These are phyloP conservation scores for Mortierella sp. DNA, from an alignment of 371 early-diverging fungal species.

Conservation along the genomic window DNA sequence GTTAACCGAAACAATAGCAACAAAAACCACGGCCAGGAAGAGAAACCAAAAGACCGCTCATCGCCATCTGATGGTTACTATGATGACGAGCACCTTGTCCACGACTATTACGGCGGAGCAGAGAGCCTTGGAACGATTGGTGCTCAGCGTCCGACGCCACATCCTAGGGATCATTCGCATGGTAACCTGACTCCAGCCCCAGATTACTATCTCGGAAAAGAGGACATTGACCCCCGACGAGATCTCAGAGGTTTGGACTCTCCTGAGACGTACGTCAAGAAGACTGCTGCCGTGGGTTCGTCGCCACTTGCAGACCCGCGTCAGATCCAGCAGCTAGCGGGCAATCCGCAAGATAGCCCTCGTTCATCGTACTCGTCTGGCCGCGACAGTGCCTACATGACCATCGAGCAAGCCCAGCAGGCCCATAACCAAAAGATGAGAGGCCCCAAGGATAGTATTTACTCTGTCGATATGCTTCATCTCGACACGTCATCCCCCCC, in stretches of 20 bases:
- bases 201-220: conserved; percentile 28
- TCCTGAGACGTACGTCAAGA: conserved; percentile 14
- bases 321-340: too few species aligned
- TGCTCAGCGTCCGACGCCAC: conserved; percentile 32
- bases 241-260: conserved; percentile 25
- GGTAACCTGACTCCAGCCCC: conserved; percentile 46
- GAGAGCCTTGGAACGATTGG: conserved; percentile 14
- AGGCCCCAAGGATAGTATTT: conserved; percentile 47
- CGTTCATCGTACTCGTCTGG: conserved; percentile 26
- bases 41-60: neutral
- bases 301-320: neutral
- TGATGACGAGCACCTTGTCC: conserved; percentile 21
- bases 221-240: conserved; percentile 31
- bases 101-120: conserved; percentile 24
- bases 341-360: conserved; percentile 2
- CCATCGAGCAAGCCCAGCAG: conserved; percentile 35
- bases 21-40: neutral
- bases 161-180: conserved; percentile 13
- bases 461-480: conserved; percentile 26
- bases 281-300: neutral
- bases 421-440: conserved; percentile 39
- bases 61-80: neutral
- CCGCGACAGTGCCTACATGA: conserved; percentile 24
- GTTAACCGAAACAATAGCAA: neutral
- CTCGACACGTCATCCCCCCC: conserved; percentile 3